Conservation (phyloP, 2,329 filamentous ascomycete genomes). For the Ceratocystis smalleyi region DNA sequence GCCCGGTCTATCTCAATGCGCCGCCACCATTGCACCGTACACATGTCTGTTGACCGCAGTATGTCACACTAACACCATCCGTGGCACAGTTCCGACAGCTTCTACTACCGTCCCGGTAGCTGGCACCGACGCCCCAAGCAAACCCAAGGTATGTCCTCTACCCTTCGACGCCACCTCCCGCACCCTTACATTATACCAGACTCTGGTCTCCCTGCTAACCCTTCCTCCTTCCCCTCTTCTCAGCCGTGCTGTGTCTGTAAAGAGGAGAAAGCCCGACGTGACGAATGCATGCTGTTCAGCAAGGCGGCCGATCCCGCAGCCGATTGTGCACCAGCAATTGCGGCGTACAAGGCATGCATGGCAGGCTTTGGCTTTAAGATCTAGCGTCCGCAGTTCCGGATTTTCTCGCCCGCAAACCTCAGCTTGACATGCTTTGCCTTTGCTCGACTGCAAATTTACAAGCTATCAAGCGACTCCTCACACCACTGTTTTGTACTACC, state of each 20-base stretch:
- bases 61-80: background rate
- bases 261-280: slow-evolving; percentile 76
- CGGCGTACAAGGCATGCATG: slow-evolving; percentile 86
- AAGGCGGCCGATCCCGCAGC: slow-evolving; percentile 63
- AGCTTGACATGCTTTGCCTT: background rate
- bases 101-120: slow-evolving; percentile 32
- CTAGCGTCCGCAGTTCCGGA: slow-evolving; percentile 21
- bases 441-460: no score
- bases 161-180: no score
- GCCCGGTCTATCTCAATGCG: background rate
- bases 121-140: slow-evolving; percentile 10
- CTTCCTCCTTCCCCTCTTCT: background rate
- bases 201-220: background rate
- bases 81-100: slow-evolving; percentile 21
- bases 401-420: no score
- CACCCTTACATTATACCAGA: no score
- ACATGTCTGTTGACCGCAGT: background rate
- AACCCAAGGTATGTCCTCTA: slow-evolving; percentile 16
- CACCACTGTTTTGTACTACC: background rate
- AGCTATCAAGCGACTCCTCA: background rate
- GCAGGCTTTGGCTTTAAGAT: slow-evolving; percentile 76
- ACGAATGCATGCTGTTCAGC: slow-evolving; percentile 99
- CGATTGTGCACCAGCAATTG: slow-evolving; percentile 70
- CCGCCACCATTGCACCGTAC: background rate
- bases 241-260: slow-evolving; percentile 99